phyloP scores from a whole-genome alignment of 2,329 filamentous ascomycete species.

The Aurifilum marmelostoma region DNA sequence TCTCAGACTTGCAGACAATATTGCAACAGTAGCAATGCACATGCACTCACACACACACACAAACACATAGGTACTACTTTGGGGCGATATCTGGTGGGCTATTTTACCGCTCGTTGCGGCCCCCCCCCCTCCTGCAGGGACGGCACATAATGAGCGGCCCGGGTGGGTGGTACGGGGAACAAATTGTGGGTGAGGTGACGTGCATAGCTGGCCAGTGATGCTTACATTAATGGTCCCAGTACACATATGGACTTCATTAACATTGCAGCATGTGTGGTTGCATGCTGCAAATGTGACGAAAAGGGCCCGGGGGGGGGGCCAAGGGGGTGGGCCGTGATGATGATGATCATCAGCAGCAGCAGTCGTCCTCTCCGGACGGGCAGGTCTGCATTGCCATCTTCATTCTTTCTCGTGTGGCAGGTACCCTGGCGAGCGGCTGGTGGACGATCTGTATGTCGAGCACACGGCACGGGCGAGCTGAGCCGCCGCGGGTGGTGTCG shows the following conservation, averaged over 20 bases:
- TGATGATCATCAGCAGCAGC: not conserved
- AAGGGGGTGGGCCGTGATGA: not conserved
- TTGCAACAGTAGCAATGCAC: not conserved
- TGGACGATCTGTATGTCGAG: not conserved
- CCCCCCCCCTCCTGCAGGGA: not conserved
- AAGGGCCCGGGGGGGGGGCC: too few relatives aligned
- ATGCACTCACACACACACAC: not conserved
- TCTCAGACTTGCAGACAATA: not conserved
- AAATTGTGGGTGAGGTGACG: not conserved
- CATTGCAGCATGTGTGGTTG: not conserved
- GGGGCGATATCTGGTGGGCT: not conserved
- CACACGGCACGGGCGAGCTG: slow-evolving; percentile 1
- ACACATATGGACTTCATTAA: not conserved
- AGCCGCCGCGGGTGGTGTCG: not conserved
- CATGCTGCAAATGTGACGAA: not conserved
- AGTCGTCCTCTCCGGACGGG: not conserved
- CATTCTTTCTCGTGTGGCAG: not conserved
- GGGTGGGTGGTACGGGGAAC: not conserved
- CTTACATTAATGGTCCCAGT: not conserved
- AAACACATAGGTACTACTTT: not conserved
- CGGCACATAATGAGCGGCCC: not conserved
- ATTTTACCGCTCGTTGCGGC: not conserved
- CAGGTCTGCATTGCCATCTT: not conserved
- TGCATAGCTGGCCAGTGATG: not conserved
- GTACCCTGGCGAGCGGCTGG: not conserved